phyloP scores from a whole-genome alignment of 202 grass and related monocot species.

The Schoenoplectus triqueter region DNA sequence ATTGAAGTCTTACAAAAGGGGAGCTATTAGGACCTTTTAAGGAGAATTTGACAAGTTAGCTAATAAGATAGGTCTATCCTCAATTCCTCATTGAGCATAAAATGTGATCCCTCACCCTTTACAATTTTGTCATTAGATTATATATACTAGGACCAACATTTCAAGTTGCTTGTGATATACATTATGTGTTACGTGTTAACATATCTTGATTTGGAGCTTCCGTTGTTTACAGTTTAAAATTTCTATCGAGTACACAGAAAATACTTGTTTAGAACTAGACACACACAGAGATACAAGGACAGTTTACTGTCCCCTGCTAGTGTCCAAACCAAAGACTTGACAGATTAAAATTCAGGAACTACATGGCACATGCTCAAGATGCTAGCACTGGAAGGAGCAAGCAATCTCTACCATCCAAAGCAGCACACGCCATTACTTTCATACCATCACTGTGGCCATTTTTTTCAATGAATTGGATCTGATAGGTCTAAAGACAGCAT shows the following conservation, averaged over 20 bases:
- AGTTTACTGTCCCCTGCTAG: neutral
- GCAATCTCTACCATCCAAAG: neutral
- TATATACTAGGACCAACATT: neutral
- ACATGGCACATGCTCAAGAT: neutral
- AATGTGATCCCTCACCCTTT: neutral
- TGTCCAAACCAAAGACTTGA: neutral
- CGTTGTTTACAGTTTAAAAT: neutral
- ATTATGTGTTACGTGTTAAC: slow-evolving; percentile 5
- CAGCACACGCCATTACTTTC: neutral
- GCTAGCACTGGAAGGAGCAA: neutral
- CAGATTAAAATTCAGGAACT: neutral
- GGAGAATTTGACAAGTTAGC: neutral
- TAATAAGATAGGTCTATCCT: neutral
- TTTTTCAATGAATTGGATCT: neutral
- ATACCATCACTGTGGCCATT: neutral
- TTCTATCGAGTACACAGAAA: neutral
- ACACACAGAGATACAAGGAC: neutral
- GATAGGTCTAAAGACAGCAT: neutral
- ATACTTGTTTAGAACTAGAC: neutral
- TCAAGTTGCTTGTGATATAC: slow-evolving; percentile 6
- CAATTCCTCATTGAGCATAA: neutral
- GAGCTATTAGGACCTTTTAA: neutral
- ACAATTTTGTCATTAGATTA: slow-evolving; percentile 10
- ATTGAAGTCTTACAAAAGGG: slow-evolving; percentile 12
- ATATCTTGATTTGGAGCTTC: slow-evolving; percentile 2